Conservation (phyloP, 2,329 filamentous ascomycete genomes). For the Shiraia sp. region DNA sequence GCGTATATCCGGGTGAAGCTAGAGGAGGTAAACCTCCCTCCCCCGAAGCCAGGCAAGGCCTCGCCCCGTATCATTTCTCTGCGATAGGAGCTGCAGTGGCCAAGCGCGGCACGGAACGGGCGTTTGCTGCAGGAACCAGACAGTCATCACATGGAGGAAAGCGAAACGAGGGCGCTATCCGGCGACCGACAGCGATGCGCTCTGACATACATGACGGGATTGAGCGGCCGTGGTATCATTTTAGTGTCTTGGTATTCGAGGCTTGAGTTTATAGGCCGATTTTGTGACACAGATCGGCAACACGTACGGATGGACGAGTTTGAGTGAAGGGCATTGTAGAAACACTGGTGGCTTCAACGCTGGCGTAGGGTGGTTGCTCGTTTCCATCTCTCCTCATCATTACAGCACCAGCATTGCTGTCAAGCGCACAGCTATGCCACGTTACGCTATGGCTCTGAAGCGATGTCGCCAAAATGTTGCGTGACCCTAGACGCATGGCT, state of each 20-base stretch:
- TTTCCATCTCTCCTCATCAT: slow-evolving; percentile 4
- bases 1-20: slow-evolving; percentile 10
- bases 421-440: slow-evolving; percentile 4
- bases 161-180: neutral
- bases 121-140: slow-evolving; percentile 9
- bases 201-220: too few species aligned
- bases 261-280: slow-evolving; percentile 1
- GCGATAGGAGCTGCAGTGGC: too few species aligned
- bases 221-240: neutral
- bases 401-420: neutral
- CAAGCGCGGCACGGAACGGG: too few species aligned
- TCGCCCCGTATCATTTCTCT: slow-evolving; percentile 8
- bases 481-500: slow-evolving; percentile 13
- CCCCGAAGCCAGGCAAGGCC: slow-evolving; percentile 5
- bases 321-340: slow-evolving; percentile 6
- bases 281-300: slow-evolving; percentile 1
- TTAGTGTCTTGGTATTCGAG: neutral
- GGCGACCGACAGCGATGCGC: neutral
- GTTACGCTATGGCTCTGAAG: slow-evolving; percentile 3
- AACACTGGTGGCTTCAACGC: slow-evolving; percentile 22
- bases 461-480: slow-evolving; percentile 7
- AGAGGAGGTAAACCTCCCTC: slow-evolving; percentile 17
- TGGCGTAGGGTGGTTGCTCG: neutral
- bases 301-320: neutral
- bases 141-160: slow-evolving; percentile 2